Percentiles rank a stretch among this genome's conserved stretches.
Conservation (phyloP, 2,329 filamentous ascomycete species). For the Penicillium frequentans region DNA sequence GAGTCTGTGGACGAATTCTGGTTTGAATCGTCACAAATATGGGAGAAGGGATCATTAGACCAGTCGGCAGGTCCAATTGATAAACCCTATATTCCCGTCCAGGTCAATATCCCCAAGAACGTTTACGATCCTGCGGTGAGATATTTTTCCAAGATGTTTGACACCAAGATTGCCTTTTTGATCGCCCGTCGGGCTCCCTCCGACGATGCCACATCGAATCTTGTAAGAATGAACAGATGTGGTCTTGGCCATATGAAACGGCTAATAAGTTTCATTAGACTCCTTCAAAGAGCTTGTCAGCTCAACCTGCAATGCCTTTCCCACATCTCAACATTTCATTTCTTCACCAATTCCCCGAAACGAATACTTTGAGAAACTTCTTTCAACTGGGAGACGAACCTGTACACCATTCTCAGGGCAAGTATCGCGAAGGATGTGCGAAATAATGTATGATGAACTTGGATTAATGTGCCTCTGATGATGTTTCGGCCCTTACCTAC, state of each 20-base stretch:
- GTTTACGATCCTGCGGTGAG: not conserved
- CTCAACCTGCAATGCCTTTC: not conserved
- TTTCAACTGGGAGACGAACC: not conserved
- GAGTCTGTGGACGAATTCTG: not conserved
- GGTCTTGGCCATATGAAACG: not conserved
- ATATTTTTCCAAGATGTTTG: not conserved
- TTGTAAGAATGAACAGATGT: not conserved
- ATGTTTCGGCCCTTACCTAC: not conserved
- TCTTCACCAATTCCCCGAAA: not conserved
- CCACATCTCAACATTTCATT: not conserved
- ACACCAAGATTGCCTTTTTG: slow-evolving; percentile 8
- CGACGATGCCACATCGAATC: not conserved
- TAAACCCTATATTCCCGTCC: not conserved
- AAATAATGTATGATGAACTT: not conserved
- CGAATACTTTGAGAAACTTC: not conserved
- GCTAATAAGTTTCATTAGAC: not conserved
- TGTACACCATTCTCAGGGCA: not conserved
- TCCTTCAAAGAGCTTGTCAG: not conserved
- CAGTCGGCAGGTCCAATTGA: not conserved
- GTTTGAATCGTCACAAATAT: not conserved
- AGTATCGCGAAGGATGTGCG: not conserved
- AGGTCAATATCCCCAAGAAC: not conserved
- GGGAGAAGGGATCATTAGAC: not conserved
- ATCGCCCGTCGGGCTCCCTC: not conserved
- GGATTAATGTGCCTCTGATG: not conserved